Conservation (phyloP, 2,329 filamentous ascomycete genomes). For the Colletotrichum sp. region DNA sequence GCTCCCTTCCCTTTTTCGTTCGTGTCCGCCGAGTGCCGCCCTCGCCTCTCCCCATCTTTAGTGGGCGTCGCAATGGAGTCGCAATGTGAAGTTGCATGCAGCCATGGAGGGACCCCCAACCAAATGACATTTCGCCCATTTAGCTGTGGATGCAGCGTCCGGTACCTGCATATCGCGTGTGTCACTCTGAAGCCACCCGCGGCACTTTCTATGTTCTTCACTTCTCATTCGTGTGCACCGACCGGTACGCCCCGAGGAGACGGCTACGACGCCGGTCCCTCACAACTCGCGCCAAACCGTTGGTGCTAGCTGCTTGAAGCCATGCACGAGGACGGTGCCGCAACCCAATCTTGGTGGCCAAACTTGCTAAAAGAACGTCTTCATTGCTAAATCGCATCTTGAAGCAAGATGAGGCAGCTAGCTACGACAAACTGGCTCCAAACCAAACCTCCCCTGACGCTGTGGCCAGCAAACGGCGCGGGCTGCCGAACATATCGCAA, state of each 20-base stretch:
- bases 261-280: background rate
- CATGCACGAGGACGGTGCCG: background rate
- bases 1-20: background rate
- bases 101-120: background rate
- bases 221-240: background rate
- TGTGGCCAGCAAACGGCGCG: background rate
- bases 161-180: constrained; percentile 18
- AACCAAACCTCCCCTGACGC: background rate
- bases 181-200: constrained; percentile 15
- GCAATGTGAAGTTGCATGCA: background rate
- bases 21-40: background rate
- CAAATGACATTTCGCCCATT: background rate
- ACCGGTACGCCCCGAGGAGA: constrained; percentile 2
- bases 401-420: constrained; percentile 1
- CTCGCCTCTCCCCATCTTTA: background rate
- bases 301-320: constrained; percentile 12
- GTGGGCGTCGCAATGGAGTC: background rate
- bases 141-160: background rate
- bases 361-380: background rate
- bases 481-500: background rate
- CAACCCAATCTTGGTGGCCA: background rate
- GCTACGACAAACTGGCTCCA: background rate
- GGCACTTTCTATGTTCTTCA: background rate
- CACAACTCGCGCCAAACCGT: constrained; percentile 10
- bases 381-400: background rate